Evolutionary conservation across 176 grass and related monocot genomes (phyloP).

Genomic region (Carex parvula): DNA sequence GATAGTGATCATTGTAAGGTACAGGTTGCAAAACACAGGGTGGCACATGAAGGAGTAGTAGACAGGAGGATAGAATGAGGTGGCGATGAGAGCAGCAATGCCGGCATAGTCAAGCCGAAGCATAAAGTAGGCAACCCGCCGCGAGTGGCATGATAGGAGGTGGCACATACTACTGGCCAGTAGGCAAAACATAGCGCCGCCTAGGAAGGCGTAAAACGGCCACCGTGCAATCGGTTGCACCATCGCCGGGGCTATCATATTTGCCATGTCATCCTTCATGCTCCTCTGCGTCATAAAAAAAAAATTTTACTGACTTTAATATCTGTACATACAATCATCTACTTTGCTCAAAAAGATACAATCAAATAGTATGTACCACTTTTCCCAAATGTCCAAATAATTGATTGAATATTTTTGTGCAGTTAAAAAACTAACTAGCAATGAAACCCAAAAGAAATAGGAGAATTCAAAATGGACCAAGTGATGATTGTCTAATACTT

Average conservation of each 20-base stretch:
- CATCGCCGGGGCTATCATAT: conserved; percentile 52
- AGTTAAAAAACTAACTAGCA: not conserved
- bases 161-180: conserved; percentile 86
- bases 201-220: conserved; percentile 78
- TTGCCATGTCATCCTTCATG: conserved; percentile 68
- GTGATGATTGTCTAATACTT: not conserved
- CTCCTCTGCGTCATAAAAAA: conserved; percentile 43
- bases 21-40: conserved; percentile 85
- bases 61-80: conserved; percentile 87
- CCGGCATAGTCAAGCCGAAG: conserved; percentile 83
- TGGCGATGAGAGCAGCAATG: conserved; percentile 78
- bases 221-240: conserved; percentile 61
- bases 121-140: conserved; percentile 71
- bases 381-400: not conserved
- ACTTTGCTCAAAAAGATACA: no score
- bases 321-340: not conserved
- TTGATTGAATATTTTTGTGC: not conserved
- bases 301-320: not conserved
- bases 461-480: not conserved
- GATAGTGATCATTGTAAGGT: conserved; percentile 72
- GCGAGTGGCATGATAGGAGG: conserved; percentile 83
- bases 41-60: conserved; percentile 94
- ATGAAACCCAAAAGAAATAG: not conserved
- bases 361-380: not conserved
- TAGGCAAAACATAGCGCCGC: conserved; percentile 88